Evolutionary conservation across 768 basidiomycete genomes (phyloP), one percentile per base, ranked within the genome.

Genomic region (Amanita thiersii): DNA sequence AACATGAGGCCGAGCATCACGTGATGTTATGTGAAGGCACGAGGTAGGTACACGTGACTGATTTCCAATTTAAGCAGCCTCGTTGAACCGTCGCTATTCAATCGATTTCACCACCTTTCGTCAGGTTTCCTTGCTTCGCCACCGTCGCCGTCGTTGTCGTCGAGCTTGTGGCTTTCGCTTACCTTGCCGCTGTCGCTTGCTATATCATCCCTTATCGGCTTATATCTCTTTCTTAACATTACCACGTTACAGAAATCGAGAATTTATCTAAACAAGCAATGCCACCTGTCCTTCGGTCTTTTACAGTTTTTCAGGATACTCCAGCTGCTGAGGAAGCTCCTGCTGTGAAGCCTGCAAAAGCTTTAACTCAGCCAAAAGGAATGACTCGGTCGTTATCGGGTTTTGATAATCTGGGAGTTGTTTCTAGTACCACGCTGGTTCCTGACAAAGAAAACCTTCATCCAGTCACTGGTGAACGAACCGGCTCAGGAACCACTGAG

Each of bases 391-490:
- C 58, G 28, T 49, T 61, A 12, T 46, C 50, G n/a, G 47, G 48
- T 30, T 39, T 54, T 5, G 44, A 47, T n/a, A 60, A 49, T 37
- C 34, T 44, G 8, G 12, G 43, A 19, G 46, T 40, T 48, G 9
- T 50, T 39, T n/a, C 49, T 42, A 47, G 44, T 47, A 49, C 63
- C 47, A 61, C 66, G 50, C 47, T 57, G 42, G 58, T 65, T 3
- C 56, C 60, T 18, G 82, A 86, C 65, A 88, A 88, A 69, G 86
- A 88, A 62, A 88, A 88, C 55, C 65, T 79, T 32, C 71, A 87
- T 57, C 86, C 86, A 33, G 48, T 80, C 51, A 87, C 86, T 2
- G 86, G 86, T 4, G 70, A 74, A 45, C 77, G 74, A 26, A 59
- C 77, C 2, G 71, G 64, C 25, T 53, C 68, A 12, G 52, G 63